These are phyloP conservation scores for Penicillium frequentans DNA, from an alignment of 2,329 filamentous ascomycete species.

Conservation along the genomic window DNA sequence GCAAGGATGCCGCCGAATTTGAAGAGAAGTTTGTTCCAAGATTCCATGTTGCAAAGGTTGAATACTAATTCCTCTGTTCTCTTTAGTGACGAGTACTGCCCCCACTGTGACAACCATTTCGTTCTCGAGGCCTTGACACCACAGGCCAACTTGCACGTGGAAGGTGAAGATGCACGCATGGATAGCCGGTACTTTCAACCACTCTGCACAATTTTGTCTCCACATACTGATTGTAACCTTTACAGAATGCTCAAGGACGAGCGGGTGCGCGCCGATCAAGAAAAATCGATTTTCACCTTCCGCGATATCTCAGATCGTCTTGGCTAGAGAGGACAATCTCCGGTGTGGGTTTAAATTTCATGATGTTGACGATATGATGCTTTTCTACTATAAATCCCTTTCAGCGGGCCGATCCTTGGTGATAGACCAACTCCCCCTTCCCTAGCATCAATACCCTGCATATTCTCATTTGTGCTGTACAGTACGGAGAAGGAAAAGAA, in stretches of 20 bases:
- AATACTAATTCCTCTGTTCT: not conserved
- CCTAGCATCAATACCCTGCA: conserved; percentile 19
- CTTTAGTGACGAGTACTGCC: conserved; percentile 89
- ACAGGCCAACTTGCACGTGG: conserved; percentile 78
- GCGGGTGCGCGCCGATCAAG: conserved; percentile 61
- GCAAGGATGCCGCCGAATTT: conserved; percentile 88
- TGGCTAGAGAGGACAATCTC: conserved; percentile 56
- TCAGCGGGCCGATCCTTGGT: not conserved
- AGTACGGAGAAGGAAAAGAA: conserved; percentile 6
- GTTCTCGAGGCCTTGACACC: conserved; percentile 86
- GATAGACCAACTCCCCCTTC: conserved; percentile 6
- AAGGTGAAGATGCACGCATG: conserved; percentile 85
- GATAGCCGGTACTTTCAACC: conserved; percentile 61
- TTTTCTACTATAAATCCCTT: conserved; percentile 6
- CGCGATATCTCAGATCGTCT: conserved; percentile 72
- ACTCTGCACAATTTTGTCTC: not conserved
- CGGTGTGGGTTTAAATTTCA: conserved; percentile 15
- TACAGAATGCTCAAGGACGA: conserved; percentile 87
- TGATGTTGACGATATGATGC: conserved; percentile 33
- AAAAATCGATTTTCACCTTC: conserved; percentile 72
- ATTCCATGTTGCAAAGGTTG: not conserved
- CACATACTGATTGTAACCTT: conserved; percentile 11
- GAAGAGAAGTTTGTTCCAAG: conserved; percentile 65
- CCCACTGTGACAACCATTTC: conserved; percentile 98
- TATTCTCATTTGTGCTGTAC: conserved; percentile 13